phyloP scores from a whole-genome alignment of 164 flowering plant genomes.

The Paratinospora sagittata region DNA sequence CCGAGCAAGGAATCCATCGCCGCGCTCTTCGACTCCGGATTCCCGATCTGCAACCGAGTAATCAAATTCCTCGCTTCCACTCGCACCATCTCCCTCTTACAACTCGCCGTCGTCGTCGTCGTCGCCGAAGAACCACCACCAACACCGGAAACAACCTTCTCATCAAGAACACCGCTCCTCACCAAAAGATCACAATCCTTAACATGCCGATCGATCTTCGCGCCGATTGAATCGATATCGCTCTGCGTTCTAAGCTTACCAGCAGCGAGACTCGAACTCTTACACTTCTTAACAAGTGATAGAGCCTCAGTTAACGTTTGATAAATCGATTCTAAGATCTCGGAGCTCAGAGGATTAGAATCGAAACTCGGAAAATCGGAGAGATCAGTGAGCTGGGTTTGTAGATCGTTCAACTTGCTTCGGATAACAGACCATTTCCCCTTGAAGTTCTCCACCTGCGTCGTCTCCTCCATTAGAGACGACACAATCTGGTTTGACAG shows the following conservation, averaged over 20 bases:
- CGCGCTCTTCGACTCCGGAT: slow-evolving; percentile 48
- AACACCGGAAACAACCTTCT: slow-evolving; percentile 4
- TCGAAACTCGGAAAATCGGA: slow-evolving; percentile 29
- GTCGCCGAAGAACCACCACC: neutral
- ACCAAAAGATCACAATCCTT: slow-evolving; percentile 45
- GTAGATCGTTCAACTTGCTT: slow-evolving; percentile 39
- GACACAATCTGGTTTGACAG: slow-evolving; percentile 13
- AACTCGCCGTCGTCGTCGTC: slow-evolving; percentile 5
- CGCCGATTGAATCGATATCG: slow-evolving; percentile 43
- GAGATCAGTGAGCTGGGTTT: slow-evolving; percentile 42
- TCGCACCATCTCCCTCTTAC: slow-evolving; percentile 42
- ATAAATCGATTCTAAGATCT: slow-evolving; percentile 36
- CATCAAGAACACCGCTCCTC: slow-evolving; percentile 49
- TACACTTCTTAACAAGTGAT: slow-evolving; percentile 31
- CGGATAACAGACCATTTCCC: slow-evolving; percentile 45
- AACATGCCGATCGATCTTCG: slow-evolving; percentile 40
- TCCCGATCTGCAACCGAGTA: slow-evolving; percentile 79
- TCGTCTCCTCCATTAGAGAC: slow-evolving; percentile 18
- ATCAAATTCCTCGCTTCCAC: slow-evolving; percentile 52
- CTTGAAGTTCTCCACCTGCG: slow-evolving; percentile 31
- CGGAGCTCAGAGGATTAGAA: slow-evolving; percentile 39
- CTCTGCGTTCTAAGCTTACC: slow-evolving; percentile 68
- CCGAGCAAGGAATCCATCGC: slow-evolving; percentile 60
- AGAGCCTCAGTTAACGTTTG: slow-evolving; percentile 35
- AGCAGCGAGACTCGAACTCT: slow-evolving; percentile 15